Base-by-base conservation (phyloP, 2,329 filamentous ascomycete genomes). In the Periconia sp. region DNA sequence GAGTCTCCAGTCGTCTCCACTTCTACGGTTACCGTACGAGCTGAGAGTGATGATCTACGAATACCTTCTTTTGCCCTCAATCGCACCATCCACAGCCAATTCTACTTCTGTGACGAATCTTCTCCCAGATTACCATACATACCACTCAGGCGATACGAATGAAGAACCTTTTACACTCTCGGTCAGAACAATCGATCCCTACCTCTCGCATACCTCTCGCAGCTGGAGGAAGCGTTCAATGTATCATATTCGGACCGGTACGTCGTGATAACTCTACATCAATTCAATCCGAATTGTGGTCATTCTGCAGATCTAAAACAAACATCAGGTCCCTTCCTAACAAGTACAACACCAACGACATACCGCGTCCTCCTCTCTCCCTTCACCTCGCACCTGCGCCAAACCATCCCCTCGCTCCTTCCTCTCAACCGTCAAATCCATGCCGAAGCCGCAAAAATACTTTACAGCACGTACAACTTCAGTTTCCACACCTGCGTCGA, bases 401-500 rank as follows among this genome's bases (percentile, higher is more conserved):
- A 47, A 62, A 74, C 65, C 2, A 57, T 71, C 15, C 63, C 68
- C 23, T 64, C 60, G 0, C 62, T 72, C 8, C 63, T 71, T 19
- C 41, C 56, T 9, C 52, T 70, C 11, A 64, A 61, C 45, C 68
- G 62, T 2, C 66, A 73, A 51, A 66, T 85, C 47, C 76, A 86
- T 65, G 73, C 76, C 54, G 85, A 87, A 66, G 80, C 81, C n/a
- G 73, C 80, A 3, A 76, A 81, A 53, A 65, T 83, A 15, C 73
- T 88, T 3, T 88, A 87, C 68, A 76, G 74, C 8, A 73, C 68
- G 51, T 82, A 85, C 64, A 74, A 74, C 0, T 87, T 87, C 66
- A 79, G 82, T 61, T 88, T 88, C 66, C 81, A 80, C 56, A 77
- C 77, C 45, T 77, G 84, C 68, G 76, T 87, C 58, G 85, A 87